Percentiles rank a stretch among this genome's conserved stretches.
phyloP scores from a whole-genome alignment of 768 basidiomycete genomes.

The Lactarius hengduanensis region DNA sequence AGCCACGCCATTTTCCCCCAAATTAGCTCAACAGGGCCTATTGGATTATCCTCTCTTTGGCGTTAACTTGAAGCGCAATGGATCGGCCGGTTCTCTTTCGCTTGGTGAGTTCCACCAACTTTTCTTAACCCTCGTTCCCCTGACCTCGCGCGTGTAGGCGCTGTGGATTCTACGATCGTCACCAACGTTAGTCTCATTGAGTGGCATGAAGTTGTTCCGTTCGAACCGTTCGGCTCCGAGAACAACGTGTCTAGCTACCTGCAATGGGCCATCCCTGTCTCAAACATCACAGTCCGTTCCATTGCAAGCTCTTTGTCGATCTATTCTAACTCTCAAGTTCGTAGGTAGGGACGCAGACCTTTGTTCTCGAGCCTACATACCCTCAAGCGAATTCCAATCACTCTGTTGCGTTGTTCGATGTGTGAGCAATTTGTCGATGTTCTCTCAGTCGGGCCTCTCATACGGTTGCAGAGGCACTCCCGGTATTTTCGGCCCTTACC shows the following conservation, averaged over 20 bases:
- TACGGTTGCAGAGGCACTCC: constrained; percentile 52
- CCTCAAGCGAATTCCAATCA: constrained; percentile 49
- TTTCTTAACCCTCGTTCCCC: constrained; percentile 5
- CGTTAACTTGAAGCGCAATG: constrained; percentile 59
- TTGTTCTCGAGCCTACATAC: constrained; percentile 66
- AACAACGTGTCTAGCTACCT: constrained; percentile 67
- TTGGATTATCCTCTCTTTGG: constrained; percentile 77
- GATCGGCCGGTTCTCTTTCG: constrained; percentile 56
- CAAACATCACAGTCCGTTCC: constrained; percentile 50
- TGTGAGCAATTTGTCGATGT: constrained; percentile 45
- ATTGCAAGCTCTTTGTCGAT: neutral
- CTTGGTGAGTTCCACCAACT: constrained; percentile 46
- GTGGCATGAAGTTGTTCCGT: constrained; percentile 76
- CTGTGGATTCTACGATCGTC: constrained; percentile 69
- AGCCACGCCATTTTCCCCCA: constrained; percentile 71
- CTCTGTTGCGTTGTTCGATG: constrained; percentile 70
- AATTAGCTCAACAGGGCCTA: constrained; percentile 58
- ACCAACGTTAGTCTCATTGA: constrained; percentile 55
- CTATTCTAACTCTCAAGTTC: neutral
- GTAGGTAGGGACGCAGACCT: constrained; percentile 14
- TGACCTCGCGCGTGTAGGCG: constrained; percentile 50
- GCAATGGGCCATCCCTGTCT: constrained; percentile 69
- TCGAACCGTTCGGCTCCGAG: constrained; percentile 59
- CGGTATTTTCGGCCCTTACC: constrained; percentile 75
- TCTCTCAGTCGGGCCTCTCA: neutral